Evolutionary conservation across 2,329 filamentous ascomycete species (phyloP), one percentile per base, ranked within the genome.

Genomic region (Zalaria obscura): DNA sequence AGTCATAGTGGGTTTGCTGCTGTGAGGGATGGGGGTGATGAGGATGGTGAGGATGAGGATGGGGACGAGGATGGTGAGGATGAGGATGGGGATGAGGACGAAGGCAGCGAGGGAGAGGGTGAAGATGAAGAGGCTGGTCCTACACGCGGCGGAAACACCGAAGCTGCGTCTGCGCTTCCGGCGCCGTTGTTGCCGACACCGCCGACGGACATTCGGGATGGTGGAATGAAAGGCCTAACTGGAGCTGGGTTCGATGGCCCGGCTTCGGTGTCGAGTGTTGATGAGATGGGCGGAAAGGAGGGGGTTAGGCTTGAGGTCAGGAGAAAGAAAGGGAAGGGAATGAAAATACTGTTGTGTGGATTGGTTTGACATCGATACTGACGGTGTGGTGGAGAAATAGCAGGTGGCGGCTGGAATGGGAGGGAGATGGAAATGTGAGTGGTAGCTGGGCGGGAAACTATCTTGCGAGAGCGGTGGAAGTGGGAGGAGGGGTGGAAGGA

Each of bases 271-370:
- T 35, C 9, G 6, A 41, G 26, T 18, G 28, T 41, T 25, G 40
- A 27, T 4, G 33, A 38, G 11, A 35, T 33, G 34, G 36, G 33
- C 34, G 36, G 35, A 25, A 38, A 18, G 26, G 5, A 18, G 31
- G 33, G 10, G 27, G 32, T 32, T 32, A 11, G 25, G 25, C 8
- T 11, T 4, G 37, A 36, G 35, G 31, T 38, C 34, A 40, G 7
- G 27, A 31, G 26, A 11, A 34, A 36, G 39, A 37, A 28, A 28
- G 38, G 38, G 7, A 34, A 28, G 6, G 26, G 34, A 9, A 11
- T 41, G 25, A 40, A 39, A 25, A 39, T 34, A 32, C 32, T 45
- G 36, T 27, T 45, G 25, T 45, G 43, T 32, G 43, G 43, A 9
- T 33, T 45, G 39, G 39, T 41, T 34, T 44, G 34, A 43, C 18